phyloP scores from a whole-genome alignment of 2,329 filamentous ascomycete species.

The Whalleya microplaca region DNA sequence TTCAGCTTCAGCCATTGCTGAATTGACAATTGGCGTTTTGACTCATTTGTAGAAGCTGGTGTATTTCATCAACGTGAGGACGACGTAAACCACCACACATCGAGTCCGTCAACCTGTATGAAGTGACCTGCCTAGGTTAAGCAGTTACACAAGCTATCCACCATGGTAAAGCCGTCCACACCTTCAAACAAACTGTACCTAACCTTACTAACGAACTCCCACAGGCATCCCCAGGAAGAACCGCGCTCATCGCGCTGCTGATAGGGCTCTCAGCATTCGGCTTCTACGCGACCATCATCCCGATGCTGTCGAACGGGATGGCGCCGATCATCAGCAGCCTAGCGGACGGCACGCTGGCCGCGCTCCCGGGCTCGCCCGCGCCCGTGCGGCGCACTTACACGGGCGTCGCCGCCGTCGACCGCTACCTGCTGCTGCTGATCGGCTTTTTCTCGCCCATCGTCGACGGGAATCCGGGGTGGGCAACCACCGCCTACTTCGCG shows the following conservation, averaged over 20 bases:
- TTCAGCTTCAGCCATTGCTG: too few relatives aligned
- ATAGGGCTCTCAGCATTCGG: conserved; percentile 17
- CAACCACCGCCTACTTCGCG: conserved; percentile 28
- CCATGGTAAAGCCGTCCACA: conserved; percentile 3
- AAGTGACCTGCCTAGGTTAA: not conserved
- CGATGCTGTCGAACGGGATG: conserved; percentile 10
- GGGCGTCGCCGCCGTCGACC: conserved; percentile 6
- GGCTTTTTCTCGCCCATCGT: conserved; percentile 34
- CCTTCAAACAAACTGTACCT: not conserved
- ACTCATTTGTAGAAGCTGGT: too few relatives aligned
- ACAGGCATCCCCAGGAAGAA: conserved; percentile 4
- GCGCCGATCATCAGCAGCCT: conserved; percentile 6
- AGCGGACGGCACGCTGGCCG: not conserved
- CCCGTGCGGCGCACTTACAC: conserved; percentile 18
- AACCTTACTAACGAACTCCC: conserved; percentile 10
- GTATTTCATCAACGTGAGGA: too few relatives aligned
- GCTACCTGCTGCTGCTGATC: conserved; percentile 9
- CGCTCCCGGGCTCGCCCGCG: conserved; percentile 8
- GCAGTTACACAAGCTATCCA: not conserved
- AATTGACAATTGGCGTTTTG: too few relatives aligned
- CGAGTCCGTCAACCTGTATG: too few relatives aligned
- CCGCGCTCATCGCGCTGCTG: conserved; percentile 16
- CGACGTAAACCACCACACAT: too few relatives aligned
- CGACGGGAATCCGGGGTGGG: conserved; percentile 30
- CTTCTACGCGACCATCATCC: conserved; percentile 9